Base-by-base conservation (phyloP, 2,329 filamentous ascomycete genomes). In the Zymoseptoria crescenta region DNA sequence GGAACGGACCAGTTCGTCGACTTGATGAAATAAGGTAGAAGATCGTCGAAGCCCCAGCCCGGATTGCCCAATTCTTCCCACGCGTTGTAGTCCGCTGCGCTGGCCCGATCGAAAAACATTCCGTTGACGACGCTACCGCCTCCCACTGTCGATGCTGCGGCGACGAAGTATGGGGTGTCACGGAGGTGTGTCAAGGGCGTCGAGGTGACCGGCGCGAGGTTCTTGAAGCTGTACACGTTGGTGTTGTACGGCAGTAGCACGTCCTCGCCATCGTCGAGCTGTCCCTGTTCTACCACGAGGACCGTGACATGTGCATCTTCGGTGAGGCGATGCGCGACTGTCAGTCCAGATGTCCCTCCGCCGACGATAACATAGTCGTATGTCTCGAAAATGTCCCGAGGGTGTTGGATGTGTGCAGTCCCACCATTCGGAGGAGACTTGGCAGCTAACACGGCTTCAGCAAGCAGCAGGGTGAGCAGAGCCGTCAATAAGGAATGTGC, bases 91-190 rank as follows among this genome's bases (percentile, higher is more conserved):
- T 75, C 74, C 6, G 63, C 69, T 19, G 67, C 65, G 35, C 68
- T 65, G 10, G 68, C 74, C 6, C 74, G 70, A 56, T 73, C 72
- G 58, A 73, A 74, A 6, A 70, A 64, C 72, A 76, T 74, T 7
- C 72, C 72, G 63, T 76, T 76, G 24, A 75, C 68, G 1, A 71
- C 70, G 19, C 69, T 71, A 9, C 72, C 70, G 1, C 74, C 74
- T 3, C 74, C 74, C 2, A 76, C 68, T 1, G 72, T 60, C 61
- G 62, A 62, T 10, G 66, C 69, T 6, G 62, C 62, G 1, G 49
- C 30, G 4, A 71, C 65, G 9, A 35, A 24, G 53, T 59, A 65
- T 0, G 62, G 62, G 20, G 48, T 55, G 54, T 72, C 69, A 16
- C 64, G 60, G 49, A 73, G 28, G n/a, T 57, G 57, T 16, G 20